Percentiles rank a stretch among this genome's conserved stretches.
phyloP scores from a whole-genome alignment of 176 grass and related monocot species.

The Carex kokanica region DNA sequence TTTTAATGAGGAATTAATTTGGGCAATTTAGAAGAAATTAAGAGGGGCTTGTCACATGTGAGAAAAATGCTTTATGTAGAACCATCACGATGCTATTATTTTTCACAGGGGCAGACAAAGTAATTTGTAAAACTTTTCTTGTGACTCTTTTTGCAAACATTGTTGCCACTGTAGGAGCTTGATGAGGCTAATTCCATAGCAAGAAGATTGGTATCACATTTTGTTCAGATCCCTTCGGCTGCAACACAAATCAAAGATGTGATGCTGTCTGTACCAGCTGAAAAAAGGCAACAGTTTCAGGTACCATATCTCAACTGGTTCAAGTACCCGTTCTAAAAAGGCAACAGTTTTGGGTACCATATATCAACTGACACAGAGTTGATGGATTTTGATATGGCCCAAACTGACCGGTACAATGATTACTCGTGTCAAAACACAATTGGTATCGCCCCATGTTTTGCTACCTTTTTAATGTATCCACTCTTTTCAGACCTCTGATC shows the following conservation, averaged over 20 bases:
- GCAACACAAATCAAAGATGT: conserved; percentile 80
- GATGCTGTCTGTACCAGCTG: conserved; percentile 63
- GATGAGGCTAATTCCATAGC: conserved; percentile 65
- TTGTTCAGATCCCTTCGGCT: conserved; percentile 86
- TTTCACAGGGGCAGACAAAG: not conserved
- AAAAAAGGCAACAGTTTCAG: conserved; percentile 69
- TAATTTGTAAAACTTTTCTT: not conserved
- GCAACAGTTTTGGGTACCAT: conserved; percentile 52
- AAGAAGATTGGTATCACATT: conserved; percentile 71
- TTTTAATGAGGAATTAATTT: not conserved
- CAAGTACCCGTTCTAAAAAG: conserved; percentile 43
- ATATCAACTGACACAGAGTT: conserved; percentile 3
- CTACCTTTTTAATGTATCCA: not conserved
- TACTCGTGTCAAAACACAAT: not conserved
- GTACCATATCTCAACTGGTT: conserved; percentile 37
- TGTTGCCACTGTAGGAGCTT: conserved; percentile 50
- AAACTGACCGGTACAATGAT: conserved; percentile 16
- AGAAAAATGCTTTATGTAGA: not conserved
- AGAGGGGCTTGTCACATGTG: not conserved
- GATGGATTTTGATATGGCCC: not conserved
- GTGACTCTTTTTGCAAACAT: not conserved
- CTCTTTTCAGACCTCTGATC: conserved; percentile 6
- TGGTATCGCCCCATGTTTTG: not conserved
- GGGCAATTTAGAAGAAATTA: not conserved
- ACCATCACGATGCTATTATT: not conserved